Conservation (phyloP, 2,329 filamentous ascomycete genomes). For the Fusarium sp. region DNA sequence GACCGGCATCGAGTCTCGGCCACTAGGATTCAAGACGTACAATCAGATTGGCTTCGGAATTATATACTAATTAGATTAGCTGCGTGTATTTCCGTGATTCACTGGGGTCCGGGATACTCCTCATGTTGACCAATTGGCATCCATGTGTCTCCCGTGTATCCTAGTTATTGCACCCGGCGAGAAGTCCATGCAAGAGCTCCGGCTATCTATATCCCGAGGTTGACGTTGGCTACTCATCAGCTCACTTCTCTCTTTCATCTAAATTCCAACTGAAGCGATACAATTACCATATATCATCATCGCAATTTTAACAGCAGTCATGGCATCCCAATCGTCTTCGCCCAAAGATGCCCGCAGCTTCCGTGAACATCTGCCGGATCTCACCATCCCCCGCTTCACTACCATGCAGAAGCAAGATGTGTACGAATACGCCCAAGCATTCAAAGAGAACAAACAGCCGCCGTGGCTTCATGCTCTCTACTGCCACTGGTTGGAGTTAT, state of each 20-base stretch:
- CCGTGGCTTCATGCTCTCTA: background rate
- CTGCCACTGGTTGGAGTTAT: background rate
- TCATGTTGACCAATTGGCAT: background rate
- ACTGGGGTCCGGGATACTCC: background rate
- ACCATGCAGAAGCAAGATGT: conserved; percentile 69
- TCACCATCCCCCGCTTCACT: conserved; percentile 70
- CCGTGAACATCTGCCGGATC: conserved; percentile 70
- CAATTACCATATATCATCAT: background rate
- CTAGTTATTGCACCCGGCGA: background rate
- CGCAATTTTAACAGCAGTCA: background rate
- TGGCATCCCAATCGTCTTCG: background rate
- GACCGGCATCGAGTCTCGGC: background rate
- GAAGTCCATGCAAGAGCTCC: background rate
- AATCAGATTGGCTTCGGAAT: background rate
- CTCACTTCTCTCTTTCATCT: background rate
- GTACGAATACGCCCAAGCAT: conserved; percentile 67
- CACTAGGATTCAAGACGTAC: background rate
- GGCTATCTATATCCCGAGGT: background rate
- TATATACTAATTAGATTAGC: background rate
- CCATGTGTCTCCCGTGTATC: background rate
- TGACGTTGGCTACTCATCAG: background rate
- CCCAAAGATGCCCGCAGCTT: background rate
- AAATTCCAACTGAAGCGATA: background rate
- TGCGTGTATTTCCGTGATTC: background rate
- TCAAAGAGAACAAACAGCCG: background rate